Percentiles rank a stretch among this genome's conserved stretches.
Conservation (phyloP, 306 rosid genomes). For the Fragaria iinumae region DNA sequence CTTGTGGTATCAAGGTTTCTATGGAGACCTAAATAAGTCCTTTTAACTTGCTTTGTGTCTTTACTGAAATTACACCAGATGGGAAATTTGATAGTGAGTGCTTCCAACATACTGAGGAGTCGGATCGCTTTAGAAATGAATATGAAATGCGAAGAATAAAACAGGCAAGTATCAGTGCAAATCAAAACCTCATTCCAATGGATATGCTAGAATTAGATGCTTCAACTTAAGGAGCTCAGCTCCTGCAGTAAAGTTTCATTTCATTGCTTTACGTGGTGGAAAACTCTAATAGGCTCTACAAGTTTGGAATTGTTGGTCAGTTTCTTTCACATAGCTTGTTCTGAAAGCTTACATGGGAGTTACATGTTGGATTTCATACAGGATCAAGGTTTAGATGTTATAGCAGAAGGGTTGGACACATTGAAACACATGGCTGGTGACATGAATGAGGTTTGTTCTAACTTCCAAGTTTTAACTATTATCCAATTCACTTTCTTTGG, state of each 20-base stretch:
- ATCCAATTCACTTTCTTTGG: background rate
- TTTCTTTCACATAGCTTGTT: background rate
- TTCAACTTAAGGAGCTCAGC: background rate
- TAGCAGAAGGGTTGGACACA: conserved; percentile 42
- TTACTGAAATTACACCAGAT: conserved; percentile 13
- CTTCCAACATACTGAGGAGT: conserved; percentile 36
- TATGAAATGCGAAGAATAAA: conserved; percentile 38
- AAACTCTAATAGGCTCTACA: background rate
- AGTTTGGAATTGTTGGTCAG: background rate
- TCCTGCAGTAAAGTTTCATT: background rate
- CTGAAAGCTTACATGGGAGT: conserved; percentile 4
- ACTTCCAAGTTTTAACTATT: background rate
- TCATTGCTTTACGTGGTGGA: background rate
- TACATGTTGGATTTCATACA: conserved; percentile 11
- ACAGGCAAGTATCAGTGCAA: conserved; percentile 31
- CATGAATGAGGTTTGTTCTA: conserved; percentile 41
- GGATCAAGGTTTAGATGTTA: conserved; percentile 45
- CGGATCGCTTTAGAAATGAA: conserved; percentile 34
- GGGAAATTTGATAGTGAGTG: conserved; percentile 29
- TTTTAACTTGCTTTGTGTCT: background rate
- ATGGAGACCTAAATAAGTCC: background rate
- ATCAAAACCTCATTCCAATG: background rate
- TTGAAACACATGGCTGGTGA: conserved; percentile 45
- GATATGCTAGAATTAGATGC: background rate
- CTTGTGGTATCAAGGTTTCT: too few species aligned